Evolutionary conservation across 768 basidiomycete species (phyloP).

Genomic region (Suillus discolor): DNA sequence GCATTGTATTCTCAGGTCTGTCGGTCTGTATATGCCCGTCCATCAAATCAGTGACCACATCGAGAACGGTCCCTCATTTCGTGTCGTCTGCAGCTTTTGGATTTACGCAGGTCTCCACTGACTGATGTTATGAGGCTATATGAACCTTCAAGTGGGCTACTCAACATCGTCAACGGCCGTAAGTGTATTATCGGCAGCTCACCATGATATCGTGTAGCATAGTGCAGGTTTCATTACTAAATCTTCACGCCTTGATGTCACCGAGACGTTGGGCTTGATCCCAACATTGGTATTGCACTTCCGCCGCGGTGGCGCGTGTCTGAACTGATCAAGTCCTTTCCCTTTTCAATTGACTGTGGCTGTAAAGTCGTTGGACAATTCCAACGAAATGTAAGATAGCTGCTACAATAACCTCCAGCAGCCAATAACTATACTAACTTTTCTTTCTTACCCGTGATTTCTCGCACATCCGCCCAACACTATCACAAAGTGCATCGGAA

Average conservation of each 20-base stretch:
- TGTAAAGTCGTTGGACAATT: not conserved
- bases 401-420: not conserved
- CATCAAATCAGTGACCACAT: not conserved
- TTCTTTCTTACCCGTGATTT: not conserved
- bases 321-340: not conserved
- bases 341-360: not conserved
- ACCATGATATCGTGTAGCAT: not conserved
- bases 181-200: not conserved
- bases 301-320: not conserved
- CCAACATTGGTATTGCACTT: not conserved
- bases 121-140: not conserved
- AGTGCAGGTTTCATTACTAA: not conserved
- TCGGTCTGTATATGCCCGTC: not conserved
- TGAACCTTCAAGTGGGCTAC: not conserved
- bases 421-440: not conserved
- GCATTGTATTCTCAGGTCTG: not conserved
- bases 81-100: no score
- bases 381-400: not conserved
- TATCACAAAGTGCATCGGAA: not conserved
- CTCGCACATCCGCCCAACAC: not conserved
- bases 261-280: not conserved
- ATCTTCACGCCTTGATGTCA: not conserved
- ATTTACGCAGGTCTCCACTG: no score
- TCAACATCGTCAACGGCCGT: not conserved
- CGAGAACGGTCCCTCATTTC: no score